Evolutionary conservation across 768 basidiomycete genomes (phyloP).

Genomic region (Piloderma croceum): DNA sequence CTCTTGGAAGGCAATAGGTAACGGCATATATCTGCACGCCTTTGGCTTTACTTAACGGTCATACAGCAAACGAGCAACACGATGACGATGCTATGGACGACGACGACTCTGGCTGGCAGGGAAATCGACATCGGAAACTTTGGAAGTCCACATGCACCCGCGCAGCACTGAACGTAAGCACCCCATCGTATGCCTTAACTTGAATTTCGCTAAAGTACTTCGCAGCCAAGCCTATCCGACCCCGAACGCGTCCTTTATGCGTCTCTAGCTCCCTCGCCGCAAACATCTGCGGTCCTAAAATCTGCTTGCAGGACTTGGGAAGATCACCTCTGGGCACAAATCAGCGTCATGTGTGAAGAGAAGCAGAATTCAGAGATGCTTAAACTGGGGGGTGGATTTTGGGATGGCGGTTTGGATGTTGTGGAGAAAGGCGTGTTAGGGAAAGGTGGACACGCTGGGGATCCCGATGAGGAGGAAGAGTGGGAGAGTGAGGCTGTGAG

Average conservation of each 20-base stretch:
- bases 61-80: constrained; percentile 42
- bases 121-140: constrained; percentile 69
- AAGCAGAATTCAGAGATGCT: constrained; percentile 66
- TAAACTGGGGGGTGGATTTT: constrained; percentile 66
- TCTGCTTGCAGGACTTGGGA: constrained; percentile 86
- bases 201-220: background rate
- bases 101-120: constrained; percentile 52
- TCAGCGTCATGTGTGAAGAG: constrained; percentile 77
- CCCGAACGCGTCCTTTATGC: constrained; percentile 87
- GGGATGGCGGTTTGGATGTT: constrained; percentile 59
- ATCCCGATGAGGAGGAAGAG: constrained; percentile 39
- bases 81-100: constrained; percentile 44
- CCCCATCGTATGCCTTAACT: background rate
- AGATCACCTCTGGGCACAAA: constrained; percentile 91
- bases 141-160: constrained; percentile 88
- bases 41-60: constrained; percentile 28
- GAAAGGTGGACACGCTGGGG: constrained; percentile 25
- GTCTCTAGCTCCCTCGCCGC: constrained; percentile 68
- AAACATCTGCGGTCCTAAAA: constrained; percentile 60
- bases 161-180: constrained; percentile 68
- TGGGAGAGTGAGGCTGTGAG: constrained; percentile 63
- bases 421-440: constrained; percentile 41
- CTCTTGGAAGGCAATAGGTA: constrained; percentile 68
- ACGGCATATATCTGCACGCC: constrained; percentile 16
- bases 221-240: constrained; percentile 51